Base-by-base conservation (phyloP, 495 filamentous ascomycete species). In the Penicillium ucsense region DNA sequence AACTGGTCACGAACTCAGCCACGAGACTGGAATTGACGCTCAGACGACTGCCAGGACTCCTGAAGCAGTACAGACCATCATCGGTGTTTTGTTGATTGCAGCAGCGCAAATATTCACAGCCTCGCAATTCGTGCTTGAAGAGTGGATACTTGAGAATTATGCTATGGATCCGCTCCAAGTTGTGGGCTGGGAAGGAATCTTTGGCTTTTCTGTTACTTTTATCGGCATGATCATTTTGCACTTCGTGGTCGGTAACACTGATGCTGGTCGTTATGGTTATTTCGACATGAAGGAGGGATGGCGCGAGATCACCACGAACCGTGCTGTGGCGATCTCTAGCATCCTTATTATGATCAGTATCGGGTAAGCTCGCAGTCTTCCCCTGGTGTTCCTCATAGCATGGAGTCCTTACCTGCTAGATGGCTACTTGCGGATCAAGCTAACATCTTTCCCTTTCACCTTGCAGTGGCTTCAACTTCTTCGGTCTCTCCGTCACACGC, bases 31-130 rank as follows among this genome's bases (percentile, higher is more conserved):
- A 28, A 8, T 46, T 3, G 43, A 38, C 28, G 58, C 55, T 2
- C 41, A 61, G n/a, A 52, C 58, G 27, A 51, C 57, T 9, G 68
- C 68, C 2, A 65, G 55, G 8, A 71, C 75, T 3, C 71, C 77
- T 0, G 81, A 86, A 35, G 83, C 85, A 5, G 67, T 89, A 0
- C 67, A 78, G 52, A 84, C 90, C 2, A 67, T 94, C 35, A 66
- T 95, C 33, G 92, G 94, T 32, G 83, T 98, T 3, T 64, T 88
- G 8, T 74, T 95, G 45, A 96, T 97, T 60, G 92, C 92, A 3
- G 82, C 81, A 0, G 92, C 91, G 0, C 92, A 98, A 71, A 88
- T 97, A 53, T 96, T 96, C 66, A 97, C 92, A 0, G 92, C 92
- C 1, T 83, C 87, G 3, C 92, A 98, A 65, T 98, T 96, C 54